phyloP scores from a whole-genome alignment of 441 rosid species.

The Manihot esculenta region DNA sequence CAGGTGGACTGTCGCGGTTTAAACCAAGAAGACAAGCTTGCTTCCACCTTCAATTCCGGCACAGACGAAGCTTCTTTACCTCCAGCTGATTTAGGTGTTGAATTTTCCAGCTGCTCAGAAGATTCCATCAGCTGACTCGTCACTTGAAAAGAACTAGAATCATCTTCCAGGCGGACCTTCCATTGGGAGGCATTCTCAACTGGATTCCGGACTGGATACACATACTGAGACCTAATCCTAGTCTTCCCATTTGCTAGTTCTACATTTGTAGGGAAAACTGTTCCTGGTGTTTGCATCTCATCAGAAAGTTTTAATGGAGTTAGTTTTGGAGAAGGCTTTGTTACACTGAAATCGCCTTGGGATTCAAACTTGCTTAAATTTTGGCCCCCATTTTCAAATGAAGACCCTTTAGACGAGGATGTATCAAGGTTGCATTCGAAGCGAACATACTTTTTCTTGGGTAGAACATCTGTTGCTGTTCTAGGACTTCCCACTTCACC shows the following conservation, averaged over 20 bases:
- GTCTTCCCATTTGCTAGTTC: slow-evolving; percentile 48
- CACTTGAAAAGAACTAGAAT: slow-evolving; percentile 29
- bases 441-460: slow-evolving; percentile 65
- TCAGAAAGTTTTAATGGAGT: slow-evolving; percentile 81
- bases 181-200: slow-evolving; percentile 43
- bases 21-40: slow-evolving; percentile 62
- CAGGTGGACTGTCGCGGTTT: slow-evolving; percentile 33
- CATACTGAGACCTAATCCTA: slow-evolving; percentile 72
- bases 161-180: slow-evolving; percentile 41
- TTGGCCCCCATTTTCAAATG: slow-evolving; percentile 40
- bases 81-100: slow-evolving; percentile 28
- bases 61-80: slow-evolving; percentile 31
- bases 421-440: slow-evolving; percentile 62
- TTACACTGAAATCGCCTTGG: slow-evolving; percentile 31
- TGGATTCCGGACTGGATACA: slow-evolving; percentile 52
- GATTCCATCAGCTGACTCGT: slow-evolving; percentile 33
- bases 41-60: slow-evolving; percentile 41
- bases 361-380: slow-evolving; percentile 35
- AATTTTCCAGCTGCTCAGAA: slow-evolving; percentile 37
- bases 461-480: slow-evolving; percentile 34
- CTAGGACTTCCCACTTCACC: slow-evolving; percentile 32
- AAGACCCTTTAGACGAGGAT: slow-evolving; percentile 37
- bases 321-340: slow-evolving; percentile 57
- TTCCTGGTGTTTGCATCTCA: slow-evolving; percentile 98
- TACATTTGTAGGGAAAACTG: slow-evolving; percentile 62